Conservation (phyloP, 2,329 filamentous ascomycete species). For the Sporothrix variecibatus region DNA sequence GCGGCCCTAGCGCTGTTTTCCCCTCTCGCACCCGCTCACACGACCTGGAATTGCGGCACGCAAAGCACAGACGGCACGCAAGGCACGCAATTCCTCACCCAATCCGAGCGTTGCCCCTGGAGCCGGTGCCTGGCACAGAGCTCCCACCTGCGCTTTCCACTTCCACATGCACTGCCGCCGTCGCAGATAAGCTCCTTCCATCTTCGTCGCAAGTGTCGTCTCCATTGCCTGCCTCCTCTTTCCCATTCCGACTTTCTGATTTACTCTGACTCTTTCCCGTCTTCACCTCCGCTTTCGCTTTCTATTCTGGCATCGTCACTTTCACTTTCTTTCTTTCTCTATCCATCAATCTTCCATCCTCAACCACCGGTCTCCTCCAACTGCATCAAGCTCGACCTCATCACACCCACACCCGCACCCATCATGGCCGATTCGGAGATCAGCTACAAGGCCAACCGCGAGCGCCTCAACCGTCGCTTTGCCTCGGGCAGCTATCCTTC, state of each 20-base stretch:
- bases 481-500: not conserved
- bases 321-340: not conserved
- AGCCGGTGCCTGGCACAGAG: conserved; percentile 1
- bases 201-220: not conserved
- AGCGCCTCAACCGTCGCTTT: conserved; percentile 23
- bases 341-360: not conserved
- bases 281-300: not conserved
- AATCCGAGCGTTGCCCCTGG: conserved; percentile 13
- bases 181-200: conserved; percentile 16
- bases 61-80: not conserved
- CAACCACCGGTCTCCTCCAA: too few relatives aligned
- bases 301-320: not conserved
- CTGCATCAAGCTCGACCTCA: too few relatives aligned
- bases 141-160: not conserved
- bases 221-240: not conserved
- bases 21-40: not conserved
- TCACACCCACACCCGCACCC: not conserved
- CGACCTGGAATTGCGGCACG: not conserved
- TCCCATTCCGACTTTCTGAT: not conserved
- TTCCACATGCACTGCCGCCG: too few relatives aligned
- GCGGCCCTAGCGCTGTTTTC: not conserved
- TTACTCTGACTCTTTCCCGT: conserved; percentile 9
- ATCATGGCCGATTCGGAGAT: not conserved
- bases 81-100: not conserved
- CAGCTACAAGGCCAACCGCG: conserved; percentile 15